Conservation (phyloP, 768 basidiomycete species). For the Hygrophorus pudorinus region DNA sequence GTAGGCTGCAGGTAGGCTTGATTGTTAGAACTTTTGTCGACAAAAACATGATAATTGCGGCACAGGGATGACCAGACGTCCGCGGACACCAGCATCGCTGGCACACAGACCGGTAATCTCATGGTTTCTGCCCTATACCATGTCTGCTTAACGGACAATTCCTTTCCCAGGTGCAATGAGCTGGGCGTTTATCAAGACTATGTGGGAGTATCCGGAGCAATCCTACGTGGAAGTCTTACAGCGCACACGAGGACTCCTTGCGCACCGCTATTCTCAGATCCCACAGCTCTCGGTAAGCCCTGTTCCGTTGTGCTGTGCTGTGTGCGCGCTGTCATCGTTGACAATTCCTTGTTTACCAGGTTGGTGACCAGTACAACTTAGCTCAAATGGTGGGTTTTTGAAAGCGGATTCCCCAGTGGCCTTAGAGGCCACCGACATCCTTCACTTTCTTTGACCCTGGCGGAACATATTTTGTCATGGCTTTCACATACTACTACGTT, state of each 20-base stretch:
- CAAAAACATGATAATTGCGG: neutral
- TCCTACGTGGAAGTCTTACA: neutral
- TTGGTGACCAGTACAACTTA: neutral
- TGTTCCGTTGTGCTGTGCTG: neutral
- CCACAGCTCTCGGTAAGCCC: constrained; percentile 2
- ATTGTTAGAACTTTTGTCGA: neutral
- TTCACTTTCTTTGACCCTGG: too few species aligned
- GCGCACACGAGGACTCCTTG: neutral
- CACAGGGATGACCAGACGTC: constrained; percentile 3
- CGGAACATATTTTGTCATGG: too few species aligned
- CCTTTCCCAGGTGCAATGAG: neutral
- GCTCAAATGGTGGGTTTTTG: neutral
- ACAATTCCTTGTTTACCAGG: neutral
- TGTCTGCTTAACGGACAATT: neutral
- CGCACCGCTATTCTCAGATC: neutral
- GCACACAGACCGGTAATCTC: neutral
- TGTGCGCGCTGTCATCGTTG: neutral
- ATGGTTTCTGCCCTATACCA: neutral
- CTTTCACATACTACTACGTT: too few species aligned
- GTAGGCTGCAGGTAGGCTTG: constrained; percentile 1
- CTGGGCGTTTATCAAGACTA: constrained; percentile 1
- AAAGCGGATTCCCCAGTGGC: neutral
- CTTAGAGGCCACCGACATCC: too few species aligned
- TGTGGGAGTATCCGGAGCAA: neutral
- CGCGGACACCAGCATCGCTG: constrained; percentile 1